Conservation (phyloP, 306 rosid species). For the Cucumis cinereus region DNA sequence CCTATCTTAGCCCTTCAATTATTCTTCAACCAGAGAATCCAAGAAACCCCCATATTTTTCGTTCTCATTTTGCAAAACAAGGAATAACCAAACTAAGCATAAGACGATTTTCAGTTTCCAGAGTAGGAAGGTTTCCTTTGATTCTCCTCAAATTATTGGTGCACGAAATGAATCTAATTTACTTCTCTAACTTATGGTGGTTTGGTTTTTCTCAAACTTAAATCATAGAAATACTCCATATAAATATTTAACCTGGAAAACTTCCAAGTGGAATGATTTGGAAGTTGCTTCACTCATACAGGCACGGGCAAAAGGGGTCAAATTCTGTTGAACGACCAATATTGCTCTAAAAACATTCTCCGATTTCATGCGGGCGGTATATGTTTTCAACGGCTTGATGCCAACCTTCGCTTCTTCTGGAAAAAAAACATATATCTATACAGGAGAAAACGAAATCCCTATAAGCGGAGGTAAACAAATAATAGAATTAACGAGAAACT, state of each 20-base stretch:
- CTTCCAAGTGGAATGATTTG: slow-evolving; percentile 45
- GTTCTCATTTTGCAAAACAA: background rate
- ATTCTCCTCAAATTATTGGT: background rate
- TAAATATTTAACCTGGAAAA: slow-evolving; percentile 55
- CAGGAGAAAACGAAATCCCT: background rate
- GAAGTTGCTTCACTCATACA: slow-evolving; percentile 35
- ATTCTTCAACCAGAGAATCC: background rate
- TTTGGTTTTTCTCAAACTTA: background rate
- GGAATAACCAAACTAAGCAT: background rate
- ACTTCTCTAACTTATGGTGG: background rate
- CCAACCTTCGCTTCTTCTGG: slow-evolving; percentile 64
- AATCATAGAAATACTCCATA: background rate
- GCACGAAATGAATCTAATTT: background rate
- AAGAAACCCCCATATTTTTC: background rate
- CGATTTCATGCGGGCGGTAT: slow-evolving; percentile 46
- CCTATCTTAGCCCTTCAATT: background rate
- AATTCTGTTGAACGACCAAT: slow-evolving; percentile 44
- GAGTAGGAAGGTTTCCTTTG: background rate
- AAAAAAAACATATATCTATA: slow-evolving; percentile 59
- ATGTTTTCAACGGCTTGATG: slow-evolving; percentile 42
- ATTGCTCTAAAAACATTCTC: slow-evolving; percentile 57
- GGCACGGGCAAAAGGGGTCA: slow-evolving; percentile 44
- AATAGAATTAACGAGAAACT: background rate
- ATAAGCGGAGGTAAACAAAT: background rate
- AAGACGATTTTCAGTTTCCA: background rate